Conservation (phyloP, 495 filamentous ascomycete species). For the Bacidia rubella region DNA sequence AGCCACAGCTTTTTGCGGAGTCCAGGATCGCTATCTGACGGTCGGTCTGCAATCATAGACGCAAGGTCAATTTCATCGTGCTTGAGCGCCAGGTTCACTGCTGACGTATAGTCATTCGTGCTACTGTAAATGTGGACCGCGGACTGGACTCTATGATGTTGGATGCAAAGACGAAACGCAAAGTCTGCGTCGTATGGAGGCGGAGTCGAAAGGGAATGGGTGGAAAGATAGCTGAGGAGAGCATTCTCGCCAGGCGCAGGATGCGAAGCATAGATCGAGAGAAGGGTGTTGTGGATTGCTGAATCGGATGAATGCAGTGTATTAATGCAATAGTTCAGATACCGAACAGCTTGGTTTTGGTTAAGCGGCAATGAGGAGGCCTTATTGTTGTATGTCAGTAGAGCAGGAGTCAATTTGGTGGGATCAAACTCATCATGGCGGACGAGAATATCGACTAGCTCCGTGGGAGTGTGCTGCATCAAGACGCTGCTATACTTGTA, state of each 20-base stretch:
- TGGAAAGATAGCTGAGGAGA: slow-evolving; percentile 76
- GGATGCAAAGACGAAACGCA: slow-evolving; percentile 86
- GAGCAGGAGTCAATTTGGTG: slow-evolving; percentile 76
- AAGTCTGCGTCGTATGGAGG: slow-evolving; percentile 93
- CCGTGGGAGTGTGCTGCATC: slow-evolving; percentile 73
- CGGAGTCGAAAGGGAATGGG: slow-evolving; percentile 49
- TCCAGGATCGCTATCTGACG: slow-evolving; percentile 52
- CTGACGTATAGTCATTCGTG: slow-evolving; percentile 85
- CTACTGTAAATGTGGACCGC: slow-evolving; percentile 92
- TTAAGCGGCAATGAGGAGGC: slow-evolving; percentile 34
- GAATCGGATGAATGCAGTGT: slow-evolving; percentile 68
- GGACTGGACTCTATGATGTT: slow-evolving; percentile 78
- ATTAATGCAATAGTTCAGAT: slow-evolving; percentile 86
- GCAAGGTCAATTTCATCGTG: slow-evolving; percentile 84
- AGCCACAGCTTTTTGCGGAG: slow-evolving; percentile 92
- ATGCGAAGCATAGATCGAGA: slow-evolving; percentile 89
- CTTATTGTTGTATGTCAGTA: slow-evolving; percentile 81
- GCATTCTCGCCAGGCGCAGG: slow-evolving; percentile 66
- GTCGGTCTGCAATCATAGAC: slow-evolving; percentile 75
- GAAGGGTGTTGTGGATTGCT: slow-evolving; percentile 93
- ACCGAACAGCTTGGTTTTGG: slow-evolving; percentile 88
- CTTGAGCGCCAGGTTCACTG: slow-evolving; percentile 80
- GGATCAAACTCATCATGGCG: slow-evolving; percentile 79
- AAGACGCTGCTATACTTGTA: slow-evolving; percentile 94
- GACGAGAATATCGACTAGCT: slow-evolving; percentile 87